Evolutionary conservation across 2,329 filamentous ascomycete genomes (phyloP), one percentile per base, ranked within the genome.

Genomic region (Mariannaea elegans): DNA sequence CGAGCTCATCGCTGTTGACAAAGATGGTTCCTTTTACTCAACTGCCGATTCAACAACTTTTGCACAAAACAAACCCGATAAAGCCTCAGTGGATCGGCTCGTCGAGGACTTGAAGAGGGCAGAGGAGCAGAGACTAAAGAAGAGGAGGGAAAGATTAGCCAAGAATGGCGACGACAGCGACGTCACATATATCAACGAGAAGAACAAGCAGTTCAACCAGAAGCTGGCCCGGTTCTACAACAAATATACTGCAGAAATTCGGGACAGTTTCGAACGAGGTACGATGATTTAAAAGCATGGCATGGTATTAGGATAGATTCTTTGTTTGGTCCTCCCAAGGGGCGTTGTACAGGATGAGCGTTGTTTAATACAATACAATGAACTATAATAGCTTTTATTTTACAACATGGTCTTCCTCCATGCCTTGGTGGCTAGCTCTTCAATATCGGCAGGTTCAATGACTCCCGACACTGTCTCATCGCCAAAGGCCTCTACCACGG

Each of bases 121-220:
- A 1, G 95, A 99, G 78, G 93, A 96, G 70, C 85, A 88, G 51
- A 84, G 93, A 50, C 74, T 97, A 72, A 96, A 94, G 84, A 96
- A 96, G 82, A 85, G 93, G 70, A 89, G 87, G 75, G 92, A 96
- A 66, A 85, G 93, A 52, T 88, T 91, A 75, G 86, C 87, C 12
- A 86, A 89, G 74, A 90, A 89, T 63, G 93, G 94, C 59, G 93
- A 97, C 64, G 91, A 94, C 46, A 90, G 88, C 24, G 95, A 99
- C 77, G 91, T 98, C 70, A 98, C 94, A 7, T 98, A 97, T 79
- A 99, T 99, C 86, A 99, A 99, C 80, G 93, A 97, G 80, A 97
- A 99, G 90, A 99, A 99, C 84, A 98, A 98, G 84, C 93, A 97
- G 84, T 99, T 99, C 82, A 99, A 99, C 87, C 89, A 97, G 81